phyloP scores from a whole-genome alignment of 176 grass and related monocot genomes.

The Oryza coarctata region DNA sequence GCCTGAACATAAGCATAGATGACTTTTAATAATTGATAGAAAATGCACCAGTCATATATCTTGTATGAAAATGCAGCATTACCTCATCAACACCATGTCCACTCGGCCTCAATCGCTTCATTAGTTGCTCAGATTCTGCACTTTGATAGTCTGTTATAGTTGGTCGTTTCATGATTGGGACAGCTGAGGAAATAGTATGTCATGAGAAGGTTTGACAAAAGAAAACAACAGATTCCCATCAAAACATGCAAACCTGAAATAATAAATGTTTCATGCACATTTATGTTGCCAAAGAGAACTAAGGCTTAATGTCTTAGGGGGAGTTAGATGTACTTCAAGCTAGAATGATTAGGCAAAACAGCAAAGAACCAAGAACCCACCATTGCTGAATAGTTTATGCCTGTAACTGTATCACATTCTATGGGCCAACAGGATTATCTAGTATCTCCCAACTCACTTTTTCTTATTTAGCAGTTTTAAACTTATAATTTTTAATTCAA shows the following conservation, averaged over 20 bases:
- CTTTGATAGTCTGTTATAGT: conserved; percentile 92
- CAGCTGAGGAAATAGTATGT: conserved; percentile 47
- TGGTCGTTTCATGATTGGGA: conserved; percentile 75
- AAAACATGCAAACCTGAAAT: neutral
- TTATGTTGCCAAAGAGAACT: neutral
- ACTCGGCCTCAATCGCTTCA: conserved; percentile 79
- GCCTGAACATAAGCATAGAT: conserved; percentile 50
- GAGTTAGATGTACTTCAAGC: neutral
- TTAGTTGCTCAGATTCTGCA: conserved; percentile 86
- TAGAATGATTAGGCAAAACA: neutral
- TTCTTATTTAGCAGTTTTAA: conserved; percentile 5
- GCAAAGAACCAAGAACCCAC: conserved; percentile 8
- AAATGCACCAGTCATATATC: conserved; percentile 26
- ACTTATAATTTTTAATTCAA: neutral
- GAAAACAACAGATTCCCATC: conserved; percentile 18
- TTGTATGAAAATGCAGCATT: conserved; percentile 25
- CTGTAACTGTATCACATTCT: neutral
- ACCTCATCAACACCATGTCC: conserved; percentile 89
- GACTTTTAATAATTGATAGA: conserved; percentile 30
- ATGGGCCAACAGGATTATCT: conserved; percentile 2
- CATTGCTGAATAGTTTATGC: conserved; percentile 1
- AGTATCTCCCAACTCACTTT: neutral
- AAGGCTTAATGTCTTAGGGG: conserved; percentile 3
- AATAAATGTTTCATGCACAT: conserved; percentile 7
- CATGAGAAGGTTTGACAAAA: conserved; percentile 25